Conservation (phyloP, 306 rosid genomes). For the Vachellia collinsii region DNA sequence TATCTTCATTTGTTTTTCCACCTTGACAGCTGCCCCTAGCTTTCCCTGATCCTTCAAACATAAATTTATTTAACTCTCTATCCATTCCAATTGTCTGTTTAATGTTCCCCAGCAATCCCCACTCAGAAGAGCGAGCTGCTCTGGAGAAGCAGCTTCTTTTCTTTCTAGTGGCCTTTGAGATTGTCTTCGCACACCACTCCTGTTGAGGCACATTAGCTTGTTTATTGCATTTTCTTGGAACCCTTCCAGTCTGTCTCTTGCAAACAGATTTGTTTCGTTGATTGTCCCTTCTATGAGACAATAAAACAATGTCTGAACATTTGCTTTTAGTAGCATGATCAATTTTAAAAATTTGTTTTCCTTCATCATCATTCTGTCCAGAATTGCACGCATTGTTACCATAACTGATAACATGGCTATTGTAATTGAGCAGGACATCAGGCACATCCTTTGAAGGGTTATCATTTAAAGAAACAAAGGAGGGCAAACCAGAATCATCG, state of each 20-base stretch:
- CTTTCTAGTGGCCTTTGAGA: conserved; percentile 57
- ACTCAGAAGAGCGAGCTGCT: conserved; percentile 73
- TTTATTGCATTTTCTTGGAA: conserved; percentile 62
- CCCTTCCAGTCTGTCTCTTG: conserved; percentile 58
- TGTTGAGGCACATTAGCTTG: conserved; percentile 45
- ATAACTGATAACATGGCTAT: conserved; percentile 47
- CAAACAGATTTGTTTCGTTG: conserved; percentile 52
- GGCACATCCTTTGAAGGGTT: conserved; percentile 45
- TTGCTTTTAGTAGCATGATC: conserved; percentile 48
- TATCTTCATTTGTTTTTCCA: conserved; percentile 51
- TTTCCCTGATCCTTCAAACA: conserved; percentile 53
- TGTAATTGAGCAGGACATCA: conserved; percentile 36
- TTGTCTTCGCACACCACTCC: conserved; percentile 37
- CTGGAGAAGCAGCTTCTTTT: conserved; percentile 82
- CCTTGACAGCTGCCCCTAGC: conserved; percentile 50
- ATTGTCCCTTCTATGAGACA: conserved; percentile 56
- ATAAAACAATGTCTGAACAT: conserved; percentile 25
- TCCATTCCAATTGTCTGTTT: conserved; percentile 55
- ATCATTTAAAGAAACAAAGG: conserved; percentile 38
- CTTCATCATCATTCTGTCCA: conserved; percentile 47
- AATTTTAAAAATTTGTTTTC: conserved; percentile 50
- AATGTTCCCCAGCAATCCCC: conserved; percentile 77
- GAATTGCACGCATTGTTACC: conserved; percentile 35
- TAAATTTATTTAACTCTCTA: conserved; percentile 52
- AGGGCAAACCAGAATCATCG: conserved; percentile 10